A percentile compares a stretch with the other conserved stretches of the same genome.
phyloP scores from a whole-genome alignment of 345 rosid species.

The Camelina neglecta region DNA sequence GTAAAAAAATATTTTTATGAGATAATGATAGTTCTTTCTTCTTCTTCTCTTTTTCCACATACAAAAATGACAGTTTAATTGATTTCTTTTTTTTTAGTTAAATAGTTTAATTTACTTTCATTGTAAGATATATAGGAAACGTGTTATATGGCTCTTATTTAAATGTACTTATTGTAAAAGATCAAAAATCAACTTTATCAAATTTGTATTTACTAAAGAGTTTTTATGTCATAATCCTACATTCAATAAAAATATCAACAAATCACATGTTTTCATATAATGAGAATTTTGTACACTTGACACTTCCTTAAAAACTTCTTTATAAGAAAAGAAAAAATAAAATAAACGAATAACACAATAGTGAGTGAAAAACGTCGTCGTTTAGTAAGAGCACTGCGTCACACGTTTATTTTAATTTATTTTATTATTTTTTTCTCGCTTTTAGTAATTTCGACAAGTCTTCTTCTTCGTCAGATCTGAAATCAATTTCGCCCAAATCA shows the following conservation, averaged over 20 bases:
- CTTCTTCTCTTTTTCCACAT: background rate
- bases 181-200: background rate
- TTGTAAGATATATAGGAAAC: slow-evolving; percentile 16
- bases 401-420: slow-evolving; percentile 15
- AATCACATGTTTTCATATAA: background rate
- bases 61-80: background rate
- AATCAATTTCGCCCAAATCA: slow-evolving; percentile 23
- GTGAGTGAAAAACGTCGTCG: background rate
- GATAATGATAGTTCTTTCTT: slow-evolving; percentile 31
- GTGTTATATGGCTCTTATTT: slow-evolving; percentile 13
- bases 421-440: background rate
- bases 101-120: background rate
- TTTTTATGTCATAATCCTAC: background rate
- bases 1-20: slow-evolving; percentile 5
- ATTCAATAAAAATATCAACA: background rate
- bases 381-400: background rate
- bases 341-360: too few species aligned
- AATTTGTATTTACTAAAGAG: background rate
- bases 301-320: too few species aligned
- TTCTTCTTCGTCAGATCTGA: slow-evolving; percentile 31
- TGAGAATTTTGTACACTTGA: background rate
- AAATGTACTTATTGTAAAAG: background rate
- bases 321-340: too few species aligned
- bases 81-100: background rate
- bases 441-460: background rate